Evolutionary conservation across 2,329 filamentous ascomycete species (phyloP).

Genomic region (Sporothrix mexicana): DNA sequence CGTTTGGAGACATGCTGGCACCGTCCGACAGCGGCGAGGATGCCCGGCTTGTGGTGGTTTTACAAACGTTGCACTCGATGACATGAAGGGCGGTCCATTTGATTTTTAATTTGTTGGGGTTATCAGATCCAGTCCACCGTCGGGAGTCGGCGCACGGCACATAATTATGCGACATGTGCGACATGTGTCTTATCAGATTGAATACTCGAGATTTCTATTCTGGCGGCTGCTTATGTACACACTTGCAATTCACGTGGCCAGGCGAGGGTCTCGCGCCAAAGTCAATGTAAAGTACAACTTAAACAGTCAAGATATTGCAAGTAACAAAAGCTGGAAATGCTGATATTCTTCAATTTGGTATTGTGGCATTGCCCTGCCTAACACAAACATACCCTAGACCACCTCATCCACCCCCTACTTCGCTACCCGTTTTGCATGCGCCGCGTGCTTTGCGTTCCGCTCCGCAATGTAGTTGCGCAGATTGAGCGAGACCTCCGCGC

Average conservation of each 20-base stretch:
- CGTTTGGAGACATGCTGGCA: not conserved
- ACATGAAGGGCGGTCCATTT: too few species aligned
- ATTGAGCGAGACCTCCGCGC: conserved; percentile 26
- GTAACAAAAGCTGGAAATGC: too few species aligned
- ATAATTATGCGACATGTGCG: too few species aligned
- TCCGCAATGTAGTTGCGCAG: conserved; percentile 27
- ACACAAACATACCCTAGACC: too few species aligned
- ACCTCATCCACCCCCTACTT: too few species aligned
- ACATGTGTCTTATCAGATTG: not conserved
- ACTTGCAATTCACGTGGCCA: not conserved
- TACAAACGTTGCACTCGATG: too few species aligned
- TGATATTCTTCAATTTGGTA: not conserved
- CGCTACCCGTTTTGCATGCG: conserved; percentile 27
- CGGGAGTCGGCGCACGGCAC: not conserved
- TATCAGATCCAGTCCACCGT: conserved; percentile 5
- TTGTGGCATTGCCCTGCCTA: too few species aligned
- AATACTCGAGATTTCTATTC: not conserved
- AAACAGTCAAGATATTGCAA: too few species aligned
- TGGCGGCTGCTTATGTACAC: not conserved
- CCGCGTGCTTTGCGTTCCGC: conserved; percentile 32
- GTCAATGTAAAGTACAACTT: not conserved
- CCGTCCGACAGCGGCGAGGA: conserved; percentile 16
- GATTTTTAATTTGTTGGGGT: not conserved
- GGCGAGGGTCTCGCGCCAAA: not conserved
- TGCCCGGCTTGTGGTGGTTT: not conserved